Percentiles rank a stretch among this genome's conserved stretches.
Conservation (phyloP, 129 eudicot genomes). For the Pittosporum tobira region DNA sequence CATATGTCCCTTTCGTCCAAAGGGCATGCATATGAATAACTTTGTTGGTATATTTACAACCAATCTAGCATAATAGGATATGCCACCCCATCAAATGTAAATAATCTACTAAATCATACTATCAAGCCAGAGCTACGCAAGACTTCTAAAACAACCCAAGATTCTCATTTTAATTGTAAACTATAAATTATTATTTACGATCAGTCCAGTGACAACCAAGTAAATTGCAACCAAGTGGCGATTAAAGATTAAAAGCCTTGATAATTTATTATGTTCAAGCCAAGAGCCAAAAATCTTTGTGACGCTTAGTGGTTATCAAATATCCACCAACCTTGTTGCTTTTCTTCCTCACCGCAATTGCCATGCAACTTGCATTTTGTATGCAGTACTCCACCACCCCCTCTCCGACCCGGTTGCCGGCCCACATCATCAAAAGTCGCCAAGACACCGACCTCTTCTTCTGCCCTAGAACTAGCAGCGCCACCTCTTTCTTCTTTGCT, state of each 20-base stretch:
- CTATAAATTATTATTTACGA: not conserved
- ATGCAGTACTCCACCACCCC: constrained; percentile 89
- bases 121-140: no score
- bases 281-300: constrained; percentile 90
- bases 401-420: constrained; percentile 24
- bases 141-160: not conserved
- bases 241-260: no score
- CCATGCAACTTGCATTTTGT: constrained; percentile 79
- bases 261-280: constrained; percentile 30
- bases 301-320: constrained; percentile 85
- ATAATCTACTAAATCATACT: no score
- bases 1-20: no score
- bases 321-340: constrained; percentile 76
- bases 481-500: constrained; percentile 53
- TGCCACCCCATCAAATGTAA: no score
- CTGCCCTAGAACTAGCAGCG: constrained; percentile 70
- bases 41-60: no score
- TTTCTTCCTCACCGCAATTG: constrained; percentile 78
- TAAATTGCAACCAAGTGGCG: not conserved
- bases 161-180: not conserved
- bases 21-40: no score
- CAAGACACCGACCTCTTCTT: constrained; percentile 60
- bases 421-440: constrained; percentile 48
- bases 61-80: no score
- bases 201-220: not conserved